Evolutionary conservation across 495 filamentous ascomycete genomes (phyloP), one percentile per base, ranked within the genome.

Genomic region (Aspergillus avenaceus): DNA sequence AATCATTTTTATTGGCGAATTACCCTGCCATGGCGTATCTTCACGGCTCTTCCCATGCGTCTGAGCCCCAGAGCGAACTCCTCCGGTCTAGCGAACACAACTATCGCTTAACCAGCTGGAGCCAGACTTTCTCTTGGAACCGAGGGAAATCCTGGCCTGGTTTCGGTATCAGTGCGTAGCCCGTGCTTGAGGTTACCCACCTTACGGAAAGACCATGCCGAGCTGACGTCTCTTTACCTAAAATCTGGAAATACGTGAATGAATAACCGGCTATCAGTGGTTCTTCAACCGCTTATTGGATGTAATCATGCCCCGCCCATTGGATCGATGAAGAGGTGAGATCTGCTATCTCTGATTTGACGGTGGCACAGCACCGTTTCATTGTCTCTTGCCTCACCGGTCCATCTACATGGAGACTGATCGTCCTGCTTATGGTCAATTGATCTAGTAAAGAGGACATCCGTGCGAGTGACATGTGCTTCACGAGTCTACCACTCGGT

Each of bases 391-490:
- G 46, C 40, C 45, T 42, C 53, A 31, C 28, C 52, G 53, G 44
- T 50, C 28, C 18, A 31, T 40, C 37, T 28, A 50, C 36, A 48
- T 56, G 40, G 50, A 53, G 50, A 42, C 47, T 26, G 32, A 43
- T 38, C 27, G 23, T 37, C 34, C 50, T 45, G n/a, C 37, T n/a
- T 8, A 34, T 13, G 31, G n/a, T 34, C n/a, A n/a, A n/a, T 34
- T 13, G 6, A 34, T 34, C 31, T 16, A 34, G n/a, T 12, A 52
- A 56, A 48, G 41, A 51, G 38, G 37, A 18, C 34, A 45, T 31
- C 45, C 47, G 49, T 50, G 50, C 41, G 31, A 46, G 37, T 46
- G 21, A 46, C 51, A 52, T 41, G 54, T 42, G 41, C 49, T 43
- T 27, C 25, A 13, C 42, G 46, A 41, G 23, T 46, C 40, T 45